Base-by-base conservation (phyloP, 2,329 filamentous ascomycete species). In the Aspergillus sp. region DNA sequence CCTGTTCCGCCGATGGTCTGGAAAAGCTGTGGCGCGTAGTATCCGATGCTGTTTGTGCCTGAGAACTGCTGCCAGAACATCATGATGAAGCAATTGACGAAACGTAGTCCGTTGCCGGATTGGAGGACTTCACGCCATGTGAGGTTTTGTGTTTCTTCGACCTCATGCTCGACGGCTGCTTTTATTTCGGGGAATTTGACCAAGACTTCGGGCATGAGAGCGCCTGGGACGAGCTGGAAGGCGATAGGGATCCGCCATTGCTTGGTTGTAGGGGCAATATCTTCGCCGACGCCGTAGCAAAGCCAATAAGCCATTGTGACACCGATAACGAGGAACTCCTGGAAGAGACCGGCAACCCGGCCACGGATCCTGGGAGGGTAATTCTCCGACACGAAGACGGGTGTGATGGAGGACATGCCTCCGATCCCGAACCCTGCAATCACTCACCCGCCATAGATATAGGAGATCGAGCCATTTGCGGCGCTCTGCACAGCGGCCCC, bases 211-310 rank as follows among this genome's bases (percentile, higher is more conserved):
- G 60, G 55, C 44, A 79, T 70, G n/a, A 77, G 53, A 0, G 66
- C 67, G 10, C 74, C 75, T 0, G 75, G 75, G 1, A 78, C 64
- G 46, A 77, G 72, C 57, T 79, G 75, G 7, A 78, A 62, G 1
- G 70, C 73, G 26, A 78, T 74, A 0, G 75, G 75, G 3, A 77
- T 63, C 5, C 74, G 69, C 75, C 75, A 79, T 58, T 78, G 76
- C n/a, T 65, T 67, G 2, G 72, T 68, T 34, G 67, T 66, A 3
- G 66, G 59, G 7, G 58, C 65, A 44, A 77, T 69, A 42, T 71
- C 67, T 28, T 70, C 60, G 19, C 67, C 59, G 41, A 76, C 73
- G 33, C 74, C 74, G 51, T 76, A 78, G 57, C 77, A 74, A 45
- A 77, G 68, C 62, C 75, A 77, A 62, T 76, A 77, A 33, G 70